Evolutionary conservation across 1,284 basidiomycete species (phyloP).

Genomic region (Blastosporella zonata): DNA sequence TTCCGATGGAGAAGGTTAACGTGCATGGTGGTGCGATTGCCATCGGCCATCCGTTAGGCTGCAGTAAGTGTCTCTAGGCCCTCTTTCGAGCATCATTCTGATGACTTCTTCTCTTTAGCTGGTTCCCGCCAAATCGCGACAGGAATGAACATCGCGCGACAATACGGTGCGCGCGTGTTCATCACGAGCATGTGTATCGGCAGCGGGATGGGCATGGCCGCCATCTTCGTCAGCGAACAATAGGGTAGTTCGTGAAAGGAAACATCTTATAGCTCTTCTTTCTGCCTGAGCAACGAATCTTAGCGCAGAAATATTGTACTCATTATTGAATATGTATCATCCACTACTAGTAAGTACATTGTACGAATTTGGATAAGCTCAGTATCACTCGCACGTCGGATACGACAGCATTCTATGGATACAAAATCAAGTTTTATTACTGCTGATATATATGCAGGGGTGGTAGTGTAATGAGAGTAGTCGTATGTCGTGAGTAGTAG

Average conservation of each 20-base stretch:
- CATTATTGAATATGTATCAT: neutral
- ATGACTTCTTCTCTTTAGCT: neutral
- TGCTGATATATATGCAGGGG: too few relatives aligned
- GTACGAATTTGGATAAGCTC: too few relatives aligned
- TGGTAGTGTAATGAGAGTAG: neutral
- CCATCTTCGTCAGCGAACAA: constrained; percentile 80
- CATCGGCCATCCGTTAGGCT: constrained; percentile 84
- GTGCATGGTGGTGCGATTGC: constrained; percentile 89
- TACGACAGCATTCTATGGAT: too few relatives aligned
- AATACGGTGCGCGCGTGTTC: constrained; percentile 38
- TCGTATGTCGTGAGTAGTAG: neutral
- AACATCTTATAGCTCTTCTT: too few relatives aligned
- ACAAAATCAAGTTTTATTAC: too few relatives aligned
- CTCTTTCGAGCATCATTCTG: constrained; percentile 19
- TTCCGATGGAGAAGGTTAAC: constrained; percentile 84
- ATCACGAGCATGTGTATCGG: constrained; percentile 7
- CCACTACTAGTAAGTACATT: too few relatives aligned
- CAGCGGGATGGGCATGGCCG: constrained; percentile 51
- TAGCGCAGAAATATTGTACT: neutral
- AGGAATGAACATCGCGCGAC: constrained; percentile 78
- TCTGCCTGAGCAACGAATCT: neutral
- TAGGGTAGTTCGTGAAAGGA: neutral
- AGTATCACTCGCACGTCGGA: too few relatives aligned
- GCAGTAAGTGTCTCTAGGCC: constrained; percentile 50
- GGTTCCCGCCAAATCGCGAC: constrained; percentile 37